Evolutionary conservation across 2,329 filamentous ascomycete genomes (phyloP).

Genomic region (Colletotrichum spaethianum): DNA sequence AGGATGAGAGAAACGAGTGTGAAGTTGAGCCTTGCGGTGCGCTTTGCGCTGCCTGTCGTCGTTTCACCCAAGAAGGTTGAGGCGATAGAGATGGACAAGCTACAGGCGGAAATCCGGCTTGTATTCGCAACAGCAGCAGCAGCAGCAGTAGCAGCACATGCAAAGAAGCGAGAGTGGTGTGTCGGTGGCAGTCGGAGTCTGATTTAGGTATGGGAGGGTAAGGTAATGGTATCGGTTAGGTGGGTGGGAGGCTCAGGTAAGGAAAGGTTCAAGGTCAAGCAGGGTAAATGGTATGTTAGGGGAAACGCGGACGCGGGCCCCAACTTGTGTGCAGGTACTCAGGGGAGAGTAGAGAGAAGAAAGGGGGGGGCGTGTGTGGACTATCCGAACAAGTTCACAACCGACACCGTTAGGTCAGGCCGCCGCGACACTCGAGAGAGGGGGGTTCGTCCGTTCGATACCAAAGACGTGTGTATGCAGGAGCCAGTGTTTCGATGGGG

Average conservation of each 20-base stretch:
- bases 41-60: conserved; percentile 7
- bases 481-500: not conserved
- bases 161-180: conserved; percentile 18
- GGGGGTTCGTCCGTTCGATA: conserved; percentile 2
- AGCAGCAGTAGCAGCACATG: conserved; percentile 10
- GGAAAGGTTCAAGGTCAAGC: conserved; percentile 15
- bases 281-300: conserved; percentile 34
- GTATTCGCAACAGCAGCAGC: not conserved
- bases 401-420: not conserved
- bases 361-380: conserved; percentile 4
- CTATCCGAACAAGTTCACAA: not conserved
- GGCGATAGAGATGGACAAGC: not conserved
- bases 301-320: conserved; percentile 24
- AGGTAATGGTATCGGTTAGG: conserved; percentile 13
- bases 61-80: not conserved
- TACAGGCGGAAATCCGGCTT: conserved; percentile 9
- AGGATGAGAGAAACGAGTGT: conserved; percentile 22
- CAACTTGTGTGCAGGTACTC: conserved; percentile 27
- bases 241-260: conserved; percentile 24
- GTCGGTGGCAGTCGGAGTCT: conserved; percentile 12
- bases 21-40: conserved; percentile 4
- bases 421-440: not conserved
- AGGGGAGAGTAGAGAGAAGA: conserved; percentile 15
- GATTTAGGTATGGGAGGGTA: conserved; percentile 16
- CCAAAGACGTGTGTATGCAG: not conserved